Conservation (phyloP, 345 rosid species). For the Eucalyptus marginata region DNA sequence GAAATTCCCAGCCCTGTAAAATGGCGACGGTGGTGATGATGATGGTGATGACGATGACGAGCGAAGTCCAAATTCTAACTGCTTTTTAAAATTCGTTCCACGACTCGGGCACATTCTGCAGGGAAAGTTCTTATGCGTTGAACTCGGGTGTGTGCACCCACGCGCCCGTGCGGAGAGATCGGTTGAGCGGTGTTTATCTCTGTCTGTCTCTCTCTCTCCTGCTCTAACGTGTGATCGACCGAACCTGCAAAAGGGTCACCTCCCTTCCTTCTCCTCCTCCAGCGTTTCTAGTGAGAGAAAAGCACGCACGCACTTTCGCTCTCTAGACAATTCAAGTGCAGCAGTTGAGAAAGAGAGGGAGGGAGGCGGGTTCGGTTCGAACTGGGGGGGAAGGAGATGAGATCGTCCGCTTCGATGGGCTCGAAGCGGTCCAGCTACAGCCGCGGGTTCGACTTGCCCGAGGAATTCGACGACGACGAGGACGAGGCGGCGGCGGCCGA, state of each 20-base stretch:
- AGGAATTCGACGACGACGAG: slow-evolving; percentile 14
- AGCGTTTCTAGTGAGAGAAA: neutral
- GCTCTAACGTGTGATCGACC: neutral
- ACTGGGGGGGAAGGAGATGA: neutral
- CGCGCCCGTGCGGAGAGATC: neutral
- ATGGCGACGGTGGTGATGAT: neutral
- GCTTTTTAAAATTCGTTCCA: neutral
- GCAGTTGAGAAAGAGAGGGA: neutral
- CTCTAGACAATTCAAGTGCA: neutral
- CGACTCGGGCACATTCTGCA: neutral
- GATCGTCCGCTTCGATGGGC: slow-evolving; percentile 24
- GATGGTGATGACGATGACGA: neutral
- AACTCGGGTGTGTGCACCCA: neutral
- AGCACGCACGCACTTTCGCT: neutral
- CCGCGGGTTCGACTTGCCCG: slow-evolving; percentile 33
- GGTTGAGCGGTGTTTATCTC: neutral
- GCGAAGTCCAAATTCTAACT: neutral
- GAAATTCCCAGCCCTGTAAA: neutral
- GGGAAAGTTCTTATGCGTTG: neutral
- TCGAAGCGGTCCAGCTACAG: slow-evolving; percentile 38
- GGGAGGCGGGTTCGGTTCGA: neutral
- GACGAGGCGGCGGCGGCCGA: neutral
- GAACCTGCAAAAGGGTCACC: neutral
- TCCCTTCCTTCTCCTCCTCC: neutral
- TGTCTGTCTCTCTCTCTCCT: neutral